A percentile compares a stretch with the other conserved stretches of the same genome.
Evolutionary conservation across 75 land plant genomes (phyloP).

Genomic region (Cupressus sempervirens): DNA sequence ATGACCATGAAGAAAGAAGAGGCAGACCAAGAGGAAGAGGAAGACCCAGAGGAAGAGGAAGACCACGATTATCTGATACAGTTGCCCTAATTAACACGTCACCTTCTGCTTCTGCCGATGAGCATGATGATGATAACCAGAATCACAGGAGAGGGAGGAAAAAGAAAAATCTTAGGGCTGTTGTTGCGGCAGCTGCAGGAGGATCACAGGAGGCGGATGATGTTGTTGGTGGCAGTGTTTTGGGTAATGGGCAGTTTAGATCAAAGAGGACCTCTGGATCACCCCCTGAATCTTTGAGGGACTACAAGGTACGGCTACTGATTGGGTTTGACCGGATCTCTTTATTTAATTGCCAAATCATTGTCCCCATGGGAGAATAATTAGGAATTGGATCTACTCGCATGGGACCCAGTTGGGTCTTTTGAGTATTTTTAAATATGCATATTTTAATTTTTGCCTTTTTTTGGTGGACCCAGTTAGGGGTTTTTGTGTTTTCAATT

Average conservation of each 20-base stretch:
- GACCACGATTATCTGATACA: not conserved
- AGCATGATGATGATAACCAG: not conserved
- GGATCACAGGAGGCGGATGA: not conserved
- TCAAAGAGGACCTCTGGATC: slow-evolving; percentile 2
- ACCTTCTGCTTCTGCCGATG: not conserved
- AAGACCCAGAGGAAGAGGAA: not conserved
- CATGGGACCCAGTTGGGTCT: not conserved
- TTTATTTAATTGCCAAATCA: not conserved
- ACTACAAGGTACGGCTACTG: slow-evolving; percentile 3
- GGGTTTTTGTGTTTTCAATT: not conserved
- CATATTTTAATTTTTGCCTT: not conserved
- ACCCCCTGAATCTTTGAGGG: not conserved
- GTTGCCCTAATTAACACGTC: not conserved
- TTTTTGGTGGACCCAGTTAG: not conserved
- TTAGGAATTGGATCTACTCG: not conserved
- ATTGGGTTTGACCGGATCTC: slow-evolving; percentile 10
- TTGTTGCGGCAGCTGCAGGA: not conserved
- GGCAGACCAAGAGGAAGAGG: not conserved
- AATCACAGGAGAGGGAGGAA: not conserved
- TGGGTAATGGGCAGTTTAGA: not conserved
- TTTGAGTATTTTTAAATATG: not conserved
- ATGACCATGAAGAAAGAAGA: not conserved
- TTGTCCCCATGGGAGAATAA: not conserved
- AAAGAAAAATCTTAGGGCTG: slow-evolving; percentile 1
- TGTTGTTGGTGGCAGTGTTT: not conserved